These are phyloP conservation scores for Poa annua DNA, from an alignment of 176 grass and related monocot genomes.

Conservation along the genomic window DNA sequence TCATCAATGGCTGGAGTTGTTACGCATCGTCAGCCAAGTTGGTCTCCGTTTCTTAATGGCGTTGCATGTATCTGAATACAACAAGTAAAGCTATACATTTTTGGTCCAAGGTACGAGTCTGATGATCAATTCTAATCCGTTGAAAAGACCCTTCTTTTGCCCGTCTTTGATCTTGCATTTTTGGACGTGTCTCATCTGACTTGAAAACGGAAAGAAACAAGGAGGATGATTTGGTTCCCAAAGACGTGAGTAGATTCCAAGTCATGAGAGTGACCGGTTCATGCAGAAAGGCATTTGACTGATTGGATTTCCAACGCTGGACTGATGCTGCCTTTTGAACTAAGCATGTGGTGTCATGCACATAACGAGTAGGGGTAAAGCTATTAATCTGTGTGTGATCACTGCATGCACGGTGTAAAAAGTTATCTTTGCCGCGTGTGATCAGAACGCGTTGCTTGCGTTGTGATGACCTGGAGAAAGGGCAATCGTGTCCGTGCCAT, in stretches of 20 bases:
- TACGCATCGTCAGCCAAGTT: neutral
- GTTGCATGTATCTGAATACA: conserved; percentile 2
- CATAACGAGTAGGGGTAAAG: neutral
- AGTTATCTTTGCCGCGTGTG: neutral
- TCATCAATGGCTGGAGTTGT: neutral
- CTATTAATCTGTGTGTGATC: neutral
- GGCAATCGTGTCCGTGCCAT: conserved; percentile 26
- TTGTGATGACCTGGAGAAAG: neutral
- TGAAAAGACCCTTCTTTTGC: neutral
- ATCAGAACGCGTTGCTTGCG: neutral
- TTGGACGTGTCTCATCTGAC: neutral
- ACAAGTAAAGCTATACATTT: conserved; percentile 11
- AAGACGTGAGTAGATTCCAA: conserved; percentile 40
- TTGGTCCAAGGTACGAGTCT: conserved; percentile 9
- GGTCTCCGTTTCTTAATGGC: neutral
- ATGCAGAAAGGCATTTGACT: conserved; percentile 23
- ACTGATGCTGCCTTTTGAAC: conserved; percentile 36
- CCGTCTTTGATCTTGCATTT: neutral
- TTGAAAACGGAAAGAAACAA: conserved; percentile 5
- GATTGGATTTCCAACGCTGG: conserved; percentile 33
- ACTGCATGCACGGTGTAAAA: neutral
- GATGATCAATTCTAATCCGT: neutral
- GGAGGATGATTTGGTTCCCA: conserved; percentile 18
- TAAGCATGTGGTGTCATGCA: neutral
- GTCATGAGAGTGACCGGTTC: conserved; percentile 24